Conservation (phyloP, 768 basidiomycete genomes). For the Mycena sanguinolenta region DNA sequence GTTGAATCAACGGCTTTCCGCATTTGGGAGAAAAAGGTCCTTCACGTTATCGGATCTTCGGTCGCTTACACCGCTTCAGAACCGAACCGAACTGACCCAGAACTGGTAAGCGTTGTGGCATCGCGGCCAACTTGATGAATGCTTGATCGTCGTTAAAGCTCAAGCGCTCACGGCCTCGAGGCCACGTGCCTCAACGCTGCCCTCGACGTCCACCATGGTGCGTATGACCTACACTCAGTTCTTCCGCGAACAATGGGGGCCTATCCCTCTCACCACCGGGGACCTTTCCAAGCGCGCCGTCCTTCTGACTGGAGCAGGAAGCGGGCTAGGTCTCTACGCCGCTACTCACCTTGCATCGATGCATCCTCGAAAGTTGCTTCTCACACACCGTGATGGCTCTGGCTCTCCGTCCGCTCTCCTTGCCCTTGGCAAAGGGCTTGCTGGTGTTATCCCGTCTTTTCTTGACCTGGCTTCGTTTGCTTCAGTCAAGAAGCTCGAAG, state of each 20-base stretch:
- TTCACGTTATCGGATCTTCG: too few species aligned
- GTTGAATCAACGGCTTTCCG: too few species aligned
- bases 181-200: too few species aligned
- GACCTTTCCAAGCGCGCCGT: conserved; percentile 33
- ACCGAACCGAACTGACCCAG: too few species aligned
- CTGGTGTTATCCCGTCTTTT: neutral
- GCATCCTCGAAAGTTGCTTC: conserved; percentile 16
- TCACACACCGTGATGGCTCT: conserved; percentile 34
- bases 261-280: conserved; percentile 31
- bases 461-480: conserved; percentile 23
- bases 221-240: conserved; percentile 36
- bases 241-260: conserved; percentile 45
- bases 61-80: too few species aligned
- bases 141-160: too few species aligned
- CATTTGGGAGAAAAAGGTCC: too few species aligned
- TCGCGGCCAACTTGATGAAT: too few species aligned
- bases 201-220: conserved; percentile 41
- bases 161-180: too few species aligned
- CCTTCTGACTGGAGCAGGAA: conserved; percentile 35
- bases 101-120: too few species aligned
- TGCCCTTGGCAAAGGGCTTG: neutral
- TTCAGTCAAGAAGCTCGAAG: conserved; percentile 11
- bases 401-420: conserved; percentile 10
- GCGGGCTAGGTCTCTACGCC: conserved; percentile 37
- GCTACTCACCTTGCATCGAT: conserved; percentile 35